Evolutionary conservation across 2,329 filamentous ascomycete genomes (phyloP).

Genomic region (Sarocladiaceae sp.): DNA sequence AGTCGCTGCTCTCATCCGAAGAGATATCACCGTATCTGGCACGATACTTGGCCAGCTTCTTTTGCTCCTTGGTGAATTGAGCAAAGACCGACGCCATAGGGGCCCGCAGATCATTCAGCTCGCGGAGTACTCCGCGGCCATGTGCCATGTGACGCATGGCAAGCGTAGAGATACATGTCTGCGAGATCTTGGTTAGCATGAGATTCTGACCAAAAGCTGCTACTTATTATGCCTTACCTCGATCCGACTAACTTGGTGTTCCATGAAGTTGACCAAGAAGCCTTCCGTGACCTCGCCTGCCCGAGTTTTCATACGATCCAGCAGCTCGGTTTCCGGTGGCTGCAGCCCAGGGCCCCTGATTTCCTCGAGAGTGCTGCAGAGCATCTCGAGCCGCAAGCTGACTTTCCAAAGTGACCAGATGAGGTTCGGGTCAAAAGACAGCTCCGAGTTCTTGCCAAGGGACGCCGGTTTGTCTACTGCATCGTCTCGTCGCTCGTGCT

Average conservation of each 20-base stretch:
- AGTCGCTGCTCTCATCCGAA: slow-evolving; percentile 17
- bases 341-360: slow-evolving; percentile 57
- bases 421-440: slow-evolving; percentile 72
- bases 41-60: slow-evolving; percentile 58
- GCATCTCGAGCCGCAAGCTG: slow-evolving; percentile 82
- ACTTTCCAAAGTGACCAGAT: slow-evolving; percentile 89
- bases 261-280: slow-evolving; percentile 82
- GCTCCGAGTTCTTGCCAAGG: slow-evolving; percentile 57
- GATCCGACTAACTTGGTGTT: slow-evolving; percentile 91
- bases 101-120: slow-evolving; percentile 66
- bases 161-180: slow-evolving; percentile 79
- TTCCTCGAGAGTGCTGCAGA: slow-evolving; percentile 83
- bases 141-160: slow-evolving; percentile 71
- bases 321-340: slow-evolving; percentile 73
- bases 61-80: slow-evolving; percentile 53
- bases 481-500: slow-evolving; percentile 38
- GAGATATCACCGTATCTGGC: slow-evolving; percentile 41
- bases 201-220: not conserved
- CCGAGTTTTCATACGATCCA: slow-evolving; percentile 60
- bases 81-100: slow-evolving; percentile 69
- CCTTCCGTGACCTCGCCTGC: slow-evolving; percentile 84
- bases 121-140: slow-evolving; percentile 55
- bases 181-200: slow-evolving; percentile 18
- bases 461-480: slow-evolving; percentile 51
- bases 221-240: slow-evolving; percentile 62